phyloP scores from a whole-genome alignment of 768 basidiomycete genomes.

The Panellus pusillus region DNA sequence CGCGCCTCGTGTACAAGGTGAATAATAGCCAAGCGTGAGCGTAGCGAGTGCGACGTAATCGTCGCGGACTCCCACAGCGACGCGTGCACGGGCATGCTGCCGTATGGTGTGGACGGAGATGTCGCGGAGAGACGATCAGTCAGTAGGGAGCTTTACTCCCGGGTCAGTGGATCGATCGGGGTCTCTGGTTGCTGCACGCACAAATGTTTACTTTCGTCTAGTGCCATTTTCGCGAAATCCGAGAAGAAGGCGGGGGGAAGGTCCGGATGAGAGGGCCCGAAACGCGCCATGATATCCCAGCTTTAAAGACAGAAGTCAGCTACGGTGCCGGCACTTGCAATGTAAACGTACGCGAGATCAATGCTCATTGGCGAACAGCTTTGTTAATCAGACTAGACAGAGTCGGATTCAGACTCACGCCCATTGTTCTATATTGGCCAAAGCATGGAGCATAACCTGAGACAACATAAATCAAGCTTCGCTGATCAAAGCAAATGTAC shows the following conservation, averaged over 20 bases:
- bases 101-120: slow-evolving; percentile 68
- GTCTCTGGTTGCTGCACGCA: slow-evolving; percentile 22
- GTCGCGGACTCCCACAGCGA: slow-evolving; percentile 79
- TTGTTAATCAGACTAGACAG: not conserved
- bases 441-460: slow-evolving; percentile 68
- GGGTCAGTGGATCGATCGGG: not conserved
- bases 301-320: slow-evolving; percentile 31
- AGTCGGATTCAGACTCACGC: slow-evolving; percentile 49
- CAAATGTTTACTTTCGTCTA: slow-evolving; percentile 88
- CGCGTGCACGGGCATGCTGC: slow-evolving; percentile 72
- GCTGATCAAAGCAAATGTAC: not conserved
- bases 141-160: slow-evolving; percentile 48
- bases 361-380: slow-evolving; percentile 45
- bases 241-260: slow-evolving; percentile 77
- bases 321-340: not conserved
- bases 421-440: slow-evolving; percentile 89
- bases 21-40: slow-evolving; percentile 76
- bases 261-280: slow-evolving; percentile 56
- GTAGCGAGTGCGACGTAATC: slow-evolving; percentile 64
- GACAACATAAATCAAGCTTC: not conserved
- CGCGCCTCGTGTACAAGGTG: slow-evolving; percentile 85
- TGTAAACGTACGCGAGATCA: slow-evolving; percentile 62
- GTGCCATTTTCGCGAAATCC: slow-evolving; percentile 81
- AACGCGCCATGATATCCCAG: slow-evolving; percentile 84
- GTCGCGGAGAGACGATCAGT: slow-evolving; percentile 59